phyloP scores from a whole-genome alignment of 192 early-diverging fungal genomes.

The Lobulomyces angularis region DNA sequence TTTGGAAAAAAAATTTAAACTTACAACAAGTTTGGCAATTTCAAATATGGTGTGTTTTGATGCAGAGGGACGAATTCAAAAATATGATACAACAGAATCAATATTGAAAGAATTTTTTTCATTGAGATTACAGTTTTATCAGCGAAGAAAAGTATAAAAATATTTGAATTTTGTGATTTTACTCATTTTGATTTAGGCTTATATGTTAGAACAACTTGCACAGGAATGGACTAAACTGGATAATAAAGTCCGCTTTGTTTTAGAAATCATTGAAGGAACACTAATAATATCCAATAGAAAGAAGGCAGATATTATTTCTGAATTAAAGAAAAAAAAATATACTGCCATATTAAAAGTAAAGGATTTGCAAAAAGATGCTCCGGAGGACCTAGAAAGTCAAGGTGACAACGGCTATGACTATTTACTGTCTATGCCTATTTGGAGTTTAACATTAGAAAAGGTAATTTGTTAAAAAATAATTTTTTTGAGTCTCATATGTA shows the following conservation, averaged over 20 bases:
- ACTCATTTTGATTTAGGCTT: constrained; percentile 23
- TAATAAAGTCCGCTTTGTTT: constrained; percentile 80
- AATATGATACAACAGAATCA: constrained; percentile 61
- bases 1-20: constrained; percentile 71
- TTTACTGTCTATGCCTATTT: constrained; percentile 77
- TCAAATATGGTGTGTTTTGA: constrained; percentile 95
- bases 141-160: constrained; percentile 66
- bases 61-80: constrained; percentile 66
- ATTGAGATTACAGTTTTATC: constrained; percentile 70
- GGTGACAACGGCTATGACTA: constrained; percentile 62
- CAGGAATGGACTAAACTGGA: constrained; percentile 57
- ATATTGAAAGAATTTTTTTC: constrained; percentile 83
- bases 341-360: constrained; percentile 33
- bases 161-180: neutral
- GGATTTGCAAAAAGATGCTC: neutral
- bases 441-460: constrained; percentile 81
- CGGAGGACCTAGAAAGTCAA: constrained; percentile 4
- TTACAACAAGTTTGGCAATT: constrained; percentile 56
- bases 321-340: constrained; percentile 59
- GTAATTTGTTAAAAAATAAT: constrained; percentile 8
- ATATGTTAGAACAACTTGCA: constrained; percentile 47
- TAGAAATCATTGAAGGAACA: constrained; percentile 75
- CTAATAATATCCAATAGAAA: constrained; percentile 78
- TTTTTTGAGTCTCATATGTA: neutral
- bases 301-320: constrained; percentile 57